Evolutionary conservation across 805 yeast genomes (phyloP).

Genomic region (Debaryomyces maramus): DNA sequence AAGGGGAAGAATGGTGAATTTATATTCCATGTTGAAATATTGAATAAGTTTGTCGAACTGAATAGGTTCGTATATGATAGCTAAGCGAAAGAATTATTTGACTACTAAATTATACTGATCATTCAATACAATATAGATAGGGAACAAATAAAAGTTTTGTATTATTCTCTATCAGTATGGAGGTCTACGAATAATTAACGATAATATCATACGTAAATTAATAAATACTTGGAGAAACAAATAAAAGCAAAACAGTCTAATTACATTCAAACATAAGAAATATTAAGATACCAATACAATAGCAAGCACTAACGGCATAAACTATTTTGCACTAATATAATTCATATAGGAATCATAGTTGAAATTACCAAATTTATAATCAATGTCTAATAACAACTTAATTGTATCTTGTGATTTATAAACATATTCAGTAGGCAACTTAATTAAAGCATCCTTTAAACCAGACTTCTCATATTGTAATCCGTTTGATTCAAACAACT

Average conservation of each 20-base stretch:
- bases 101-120: no score
- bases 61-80: constrained; percentile 1
- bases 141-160: no score
- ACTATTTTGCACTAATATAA: constrained; percentile 19
- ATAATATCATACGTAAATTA: no score
- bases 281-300: no score
- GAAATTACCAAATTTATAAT: constrained; percentile 59
- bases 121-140: no score
- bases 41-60: constrained; percentile 27
- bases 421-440: constrained; percentile 44
- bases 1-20: constrained; percentile 29
- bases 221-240: no score
- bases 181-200: no score
- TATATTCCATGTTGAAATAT: constrained; percentile 29
- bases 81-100: no score
- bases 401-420: constrained; percentile 63
- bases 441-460: constrained; percentile 40
- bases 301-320: neutral
- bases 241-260: neutral
- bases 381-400: constrained; percentile 61
- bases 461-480: constrained; percentile 24
- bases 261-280: neutral
- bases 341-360: constrained; percentile 48
- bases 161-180: no score
- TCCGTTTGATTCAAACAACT: constrained; percentile 36